Evolutionary conservation across 148 eudicot genomes (phyloP).

Genomic region (Hydrangea macrophylla): DNA sequence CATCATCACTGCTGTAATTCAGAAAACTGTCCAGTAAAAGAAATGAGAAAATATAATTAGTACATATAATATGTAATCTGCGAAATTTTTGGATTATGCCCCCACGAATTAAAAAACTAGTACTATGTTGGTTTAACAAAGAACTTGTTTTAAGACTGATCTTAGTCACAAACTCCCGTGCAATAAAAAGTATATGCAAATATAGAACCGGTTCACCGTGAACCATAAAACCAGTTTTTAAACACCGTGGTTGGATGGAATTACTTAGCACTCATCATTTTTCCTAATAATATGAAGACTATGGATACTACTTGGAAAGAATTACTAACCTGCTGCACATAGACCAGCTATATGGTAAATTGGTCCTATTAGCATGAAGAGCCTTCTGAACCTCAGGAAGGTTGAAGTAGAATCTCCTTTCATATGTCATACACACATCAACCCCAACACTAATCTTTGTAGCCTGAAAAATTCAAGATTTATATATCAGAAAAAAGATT

Average conservation of each 20-base stretch:
- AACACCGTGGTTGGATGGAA: too few species aligned
- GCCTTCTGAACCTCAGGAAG: conserved; percentile 95
- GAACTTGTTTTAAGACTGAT: too few species aligned
- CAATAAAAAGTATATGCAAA: too few species aligned
- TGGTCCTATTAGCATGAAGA: conserved; percentile 91
- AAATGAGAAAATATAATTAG: not conserved
- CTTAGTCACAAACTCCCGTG: too few species aligned
- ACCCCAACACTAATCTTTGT: conserved; percentile 87
- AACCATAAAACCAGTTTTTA: too few species aligned
- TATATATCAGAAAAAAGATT: not conserved
- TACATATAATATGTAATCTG: not conserved
- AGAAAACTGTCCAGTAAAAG: conserved; percentile 42
- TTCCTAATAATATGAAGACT: too few species aligned
- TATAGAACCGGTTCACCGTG: too few species aligned
- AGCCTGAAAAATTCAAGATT: conserved; percentile 41
- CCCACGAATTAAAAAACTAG: too few species aligned
- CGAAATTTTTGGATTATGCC: too few species aligned
- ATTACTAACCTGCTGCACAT: conserved; percentile 78
- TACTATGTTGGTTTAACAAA: too few species aligned
- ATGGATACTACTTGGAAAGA: conserved; percentile 4
- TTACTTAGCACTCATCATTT: not conserved
- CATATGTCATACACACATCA: conserved; percentile 86
- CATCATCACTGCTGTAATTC: conserved; percentile 64
- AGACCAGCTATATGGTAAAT: conserved; percentile 78
- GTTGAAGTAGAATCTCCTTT: conserved; percentile 78